Percentiles rank a stretch among this genome's conserved stretches.
These are phyloP conservation scores for Urtica urens DNA, from an alignment of 306 rosid genomes.

Conservation along the genomic window DNA sequence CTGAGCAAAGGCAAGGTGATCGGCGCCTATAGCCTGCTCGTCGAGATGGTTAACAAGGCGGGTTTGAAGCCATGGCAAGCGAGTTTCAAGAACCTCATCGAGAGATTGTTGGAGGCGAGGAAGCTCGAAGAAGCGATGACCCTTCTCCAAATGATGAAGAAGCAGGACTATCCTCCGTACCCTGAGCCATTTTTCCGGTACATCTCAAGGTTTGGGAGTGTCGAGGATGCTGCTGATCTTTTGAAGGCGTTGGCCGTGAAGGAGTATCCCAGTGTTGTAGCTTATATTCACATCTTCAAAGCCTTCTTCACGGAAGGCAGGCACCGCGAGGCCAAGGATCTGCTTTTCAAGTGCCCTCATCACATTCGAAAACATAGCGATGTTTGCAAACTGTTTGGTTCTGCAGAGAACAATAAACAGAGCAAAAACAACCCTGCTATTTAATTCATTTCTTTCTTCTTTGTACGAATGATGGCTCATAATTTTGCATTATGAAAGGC, in stretches of 20 bases:
- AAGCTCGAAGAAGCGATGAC: slow-evolving; percentile 70
- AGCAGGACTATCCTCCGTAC: slow-evolving; percentile 48
- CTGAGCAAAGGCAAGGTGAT: slow-evolving; percentile 36
- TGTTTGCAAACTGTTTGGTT: slow-evolving; percentile 48
- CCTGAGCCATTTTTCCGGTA: slow-evolving; percentile 42
- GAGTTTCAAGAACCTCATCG: slow-evolving; percentile 49
- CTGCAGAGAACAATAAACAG: slow-evolving; percentile 21
- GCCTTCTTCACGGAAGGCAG: slow-evolving; percentile 67
- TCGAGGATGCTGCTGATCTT: slow-evolving; percentile 63
- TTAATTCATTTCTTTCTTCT: slow-evolving; percentile 7
- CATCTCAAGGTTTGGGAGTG: slow-evolving; percentile 67
- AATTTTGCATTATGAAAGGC: no score
- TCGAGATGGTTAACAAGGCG: slow-evolving; percentile 39
- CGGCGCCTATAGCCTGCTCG: slow-evolving; percentile 47
- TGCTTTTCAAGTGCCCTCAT: slow-evolving; percentile 55
- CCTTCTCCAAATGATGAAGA: slow-evolving; percentile 59
- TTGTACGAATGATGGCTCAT: no score
- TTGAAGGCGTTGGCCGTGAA: slow-evolving; percentile 50
- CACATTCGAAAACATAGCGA: slow-evolving; percentile 40
- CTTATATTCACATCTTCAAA: slow-evolving; percentile 49
- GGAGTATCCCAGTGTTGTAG: slow-evolving; percentile 36
- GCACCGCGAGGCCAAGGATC: slow-evolving; percentile 59
- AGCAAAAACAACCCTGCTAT: slow-evolving; percentile 17
- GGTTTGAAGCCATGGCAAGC: slow-evolving; percentile 63
- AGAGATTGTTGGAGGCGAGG: slow-evolving; percentile 33